Conservation (phyloP, 1,284 basidiomycete species). For the Trametes versicolor region DNA sequence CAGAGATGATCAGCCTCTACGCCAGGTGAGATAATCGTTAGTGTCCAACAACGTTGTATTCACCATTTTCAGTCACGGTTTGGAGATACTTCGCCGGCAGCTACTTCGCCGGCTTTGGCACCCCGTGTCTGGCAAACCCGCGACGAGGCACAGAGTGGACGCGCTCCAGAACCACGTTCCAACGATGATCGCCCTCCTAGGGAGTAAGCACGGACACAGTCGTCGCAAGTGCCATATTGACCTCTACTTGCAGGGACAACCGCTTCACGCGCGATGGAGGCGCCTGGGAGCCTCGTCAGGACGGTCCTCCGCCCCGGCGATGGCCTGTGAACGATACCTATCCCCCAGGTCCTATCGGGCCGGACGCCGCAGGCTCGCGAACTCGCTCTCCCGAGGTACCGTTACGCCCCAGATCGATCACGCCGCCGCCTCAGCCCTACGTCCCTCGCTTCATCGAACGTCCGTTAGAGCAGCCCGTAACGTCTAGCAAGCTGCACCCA, state of each 20-base stretch:
- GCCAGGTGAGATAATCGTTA: constrained; percentile 18
- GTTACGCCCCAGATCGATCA: constrained; percentile 13
- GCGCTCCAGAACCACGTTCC: constrained; percentile 7
- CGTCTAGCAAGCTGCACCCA: constrained; percentile 27
- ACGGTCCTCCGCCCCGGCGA: background rate
- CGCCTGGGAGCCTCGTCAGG: constrained; percentile 1
- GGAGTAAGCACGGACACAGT: constrained; percentile 10
- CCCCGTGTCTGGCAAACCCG: constrained; percentile 35
- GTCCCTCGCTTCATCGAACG: constrained; percentile 19
- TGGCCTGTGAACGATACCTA: constrained; percentile 16
- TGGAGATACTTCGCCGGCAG: constrained; percentile 12
- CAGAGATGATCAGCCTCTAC: constrained; percentile 6
- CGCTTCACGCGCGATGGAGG: constrained; percentile 7
- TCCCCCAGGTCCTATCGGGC: background rate
- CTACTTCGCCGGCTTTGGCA: constrained; percentile 6
- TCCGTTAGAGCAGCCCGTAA: constrained; percentile 14
- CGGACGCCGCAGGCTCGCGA: background rate
- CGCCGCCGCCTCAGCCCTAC: constrained; percentile 11
- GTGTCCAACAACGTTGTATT: background rate
- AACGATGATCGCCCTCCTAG: constrained; percentile 14
- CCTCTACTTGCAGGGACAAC: background rate
- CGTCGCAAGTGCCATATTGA: too few species aligned
- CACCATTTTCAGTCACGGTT: constrained; percentile 21
- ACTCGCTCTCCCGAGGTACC: constrained; percentile 3
- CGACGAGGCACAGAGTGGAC: constrained; percentile 27